Percentiles rank a stretch among this genome's conserved stretches.
Evolutionary conservation across 805 yeast species (phyloP).

Genomic region (Starmera amethionina): DNA sequence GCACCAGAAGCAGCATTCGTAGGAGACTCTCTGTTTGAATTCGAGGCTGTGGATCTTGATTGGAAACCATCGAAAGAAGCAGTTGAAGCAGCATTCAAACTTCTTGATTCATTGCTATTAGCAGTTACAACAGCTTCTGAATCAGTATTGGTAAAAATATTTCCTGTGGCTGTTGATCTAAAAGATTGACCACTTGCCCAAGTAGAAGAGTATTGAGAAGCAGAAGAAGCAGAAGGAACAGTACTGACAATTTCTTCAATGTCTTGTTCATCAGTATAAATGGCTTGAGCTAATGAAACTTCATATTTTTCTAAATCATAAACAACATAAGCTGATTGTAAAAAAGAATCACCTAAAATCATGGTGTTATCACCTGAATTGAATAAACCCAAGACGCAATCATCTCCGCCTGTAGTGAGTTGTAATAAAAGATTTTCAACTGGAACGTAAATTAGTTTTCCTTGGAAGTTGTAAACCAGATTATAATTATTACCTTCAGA

Average conservation of each 20-base stretch:
- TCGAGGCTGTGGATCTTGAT: not conserved
- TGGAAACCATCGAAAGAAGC: not conserved
- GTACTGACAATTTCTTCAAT: constrained; percentile 34
- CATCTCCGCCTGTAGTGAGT: constrained; percentile 11
- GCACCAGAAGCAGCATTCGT: not conserved
- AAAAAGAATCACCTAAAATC: constrained; percentile 38
- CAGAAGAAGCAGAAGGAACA: constrained; percentile 44
- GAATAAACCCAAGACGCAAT: constrained; percentile 37
- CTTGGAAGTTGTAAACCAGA: constrained; percentile 46
- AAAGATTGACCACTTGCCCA: constrained; percentile 7
- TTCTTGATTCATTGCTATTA: not conserved
- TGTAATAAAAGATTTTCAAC: constrained; percentile 23
- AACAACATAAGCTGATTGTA: constrained; percentile 37
- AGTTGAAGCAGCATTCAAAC: not conserved
- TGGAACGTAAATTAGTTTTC: constrained; percentile 44
- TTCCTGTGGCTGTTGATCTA: constrained; percentile 1
- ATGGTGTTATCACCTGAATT: constrained; percentile 24
- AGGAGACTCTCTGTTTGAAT: not conserved
- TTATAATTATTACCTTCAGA: constrained; percentile 19
- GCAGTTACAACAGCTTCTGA: not conserved
- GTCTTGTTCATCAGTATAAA: constrained; percentile 23
- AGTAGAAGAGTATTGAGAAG: constrained; percentile 35
- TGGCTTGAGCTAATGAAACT: constrained; percentile 37
- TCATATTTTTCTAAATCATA: constrained; percentile 35
- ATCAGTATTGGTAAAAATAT: constrained; percentile 5